Evolutionary conservation across 116 monocot genomes (phyloP).

Genomic region (Trichopus zeylanicus): DNA sequence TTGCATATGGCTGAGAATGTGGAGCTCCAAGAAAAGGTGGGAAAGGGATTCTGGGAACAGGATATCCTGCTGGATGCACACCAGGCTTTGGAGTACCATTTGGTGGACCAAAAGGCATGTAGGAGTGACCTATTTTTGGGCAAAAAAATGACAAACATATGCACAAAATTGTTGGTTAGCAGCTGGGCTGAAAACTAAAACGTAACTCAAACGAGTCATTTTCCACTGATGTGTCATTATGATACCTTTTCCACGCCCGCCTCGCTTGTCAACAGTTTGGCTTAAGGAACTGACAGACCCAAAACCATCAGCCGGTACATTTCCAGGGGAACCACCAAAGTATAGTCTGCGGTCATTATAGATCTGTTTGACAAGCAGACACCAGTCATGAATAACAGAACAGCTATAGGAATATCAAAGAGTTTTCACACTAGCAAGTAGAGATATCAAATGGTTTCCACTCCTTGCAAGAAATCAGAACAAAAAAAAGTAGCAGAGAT

Average conservation of each 20-base stretch:
- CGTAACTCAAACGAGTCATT: no score
- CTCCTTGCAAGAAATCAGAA: not conserved
- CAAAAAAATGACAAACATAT: no score
- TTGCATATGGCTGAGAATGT: constrained; percentile 95
- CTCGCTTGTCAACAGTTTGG: constrained; percentile 54
- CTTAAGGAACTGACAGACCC: constrained; percentile 32
- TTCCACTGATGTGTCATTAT: no score
- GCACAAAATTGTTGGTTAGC: no score
- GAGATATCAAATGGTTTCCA: not conserved
- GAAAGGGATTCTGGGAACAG: constrained; percentile 67
- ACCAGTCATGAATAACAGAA: not conserved
- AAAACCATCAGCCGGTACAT: constrained; percentile 38
- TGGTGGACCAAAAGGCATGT: constrained; percentile 62
- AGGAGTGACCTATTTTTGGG: constrained; percentile 28
- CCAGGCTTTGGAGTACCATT: constrained; percentile 76
- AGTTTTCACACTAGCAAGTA: not conserved
- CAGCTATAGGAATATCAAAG: not conserved
- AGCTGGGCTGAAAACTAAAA: no score
- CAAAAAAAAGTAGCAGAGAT: not conserved
- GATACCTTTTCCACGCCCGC: constrained; percentile 64
- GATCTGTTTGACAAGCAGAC: constrained; percentile 38
- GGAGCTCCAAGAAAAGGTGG: constrained; percentile 82
- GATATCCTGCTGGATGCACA: constrained; percentile 61
- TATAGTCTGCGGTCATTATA: constrained; percentile 79
- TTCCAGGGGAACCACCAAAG: constrained; percentile 54